Evolutionary conservation across 768 basidiomycete genomes (phyloP).

Genomic region (Crucibulum laeve): DNA sequence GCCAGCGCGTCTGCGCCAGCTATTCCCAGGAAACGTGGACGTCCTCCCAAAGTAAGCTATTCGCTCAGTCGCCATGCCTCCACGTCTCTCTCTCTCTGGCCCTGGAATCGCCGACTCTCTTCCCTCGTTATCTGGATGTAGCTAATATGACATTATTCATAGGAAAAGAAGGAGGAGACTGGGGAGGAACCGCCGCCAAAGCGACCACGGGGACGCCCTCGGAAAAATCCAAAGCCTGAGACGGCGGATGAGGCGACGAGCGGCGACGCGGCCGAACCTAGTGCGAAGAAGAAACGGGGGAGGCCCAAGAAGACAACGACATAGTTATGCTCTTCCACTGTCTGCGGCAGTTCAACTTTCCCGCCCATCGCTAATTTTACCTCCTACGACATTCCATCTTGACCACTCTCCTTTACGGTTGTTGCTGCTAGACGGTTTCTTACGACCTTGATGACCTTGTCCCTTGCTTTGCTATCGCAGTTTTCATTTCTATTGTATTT

Average conservation of each 20-base stretch:
- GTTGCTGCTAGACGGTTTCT: slow-evolving; percentile 20
- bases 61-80: background rate
- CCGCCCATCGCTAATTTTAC: slow-evolving; percentile 10
- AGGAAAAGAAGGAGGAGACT: slow-evolving; percentile 41
- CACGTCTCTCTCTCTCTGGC: background rate
- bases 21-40: slow-evolving; percentile 53
- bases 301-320: slow-evolving; percentile 52
- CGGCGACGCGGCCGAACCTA: slow-evolving; percentile 42
- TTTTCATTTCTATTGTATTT: slow-evolving; percentile 15
- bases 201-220: slow-evolving; percentile 72
- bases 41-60: slow-evolving; percentile 57
- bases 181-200: slow-evolving; percentile 53
- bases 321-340: slow-evolving; percentile 16
- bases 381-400: slow-evolving; percentile 11
- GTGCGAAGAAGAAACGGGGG: slow-evolving; percentile 66
- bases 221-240: slow-evolving; percentile 57
- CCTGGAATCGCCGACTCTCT: background rate
- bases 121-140: background rate
- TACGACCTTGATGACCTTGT: slow-evolving; percentile 32
- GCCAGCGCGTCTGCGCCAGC: slow-evolving; percentile 29
- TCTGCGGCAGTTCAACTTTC: slow-evolving; percentile 7
- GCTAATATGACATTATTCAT: slow-evolving; percentile 7
- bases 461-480: slow-evolving; percentile 20
- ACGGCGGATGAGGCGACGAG: slow-evolving; percentile 28
- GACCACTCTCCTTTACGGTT: slow-evolving; percentile 18